Evolutionary conservation across 352 stramenopile species (phyloP).

Genomic region (Phytophthora sojae): DNA sequence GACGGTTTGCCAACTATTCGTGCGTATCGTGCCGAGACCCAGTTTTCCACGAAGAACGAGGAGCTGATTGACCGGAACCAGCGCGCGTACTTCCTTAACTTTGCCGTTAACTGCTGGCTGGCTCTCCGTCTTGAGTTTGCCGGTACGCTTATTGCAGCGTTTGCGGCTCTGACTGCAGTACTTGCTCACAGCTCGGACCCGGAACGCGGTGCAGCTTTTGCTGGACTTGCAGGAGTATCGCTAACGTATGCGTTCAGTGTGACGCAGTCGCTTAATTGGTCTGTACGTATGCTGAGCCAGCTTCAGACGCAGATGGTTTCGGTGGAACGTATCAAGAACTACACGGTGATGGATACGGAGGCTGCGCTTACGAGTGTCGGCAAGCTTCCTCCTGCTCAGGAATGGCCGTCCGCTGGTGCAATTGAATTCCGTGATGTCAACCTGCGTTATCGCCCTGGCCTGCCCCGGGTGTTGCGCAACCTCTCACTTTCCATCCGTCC

Average conservation of each 20-base stretch:
- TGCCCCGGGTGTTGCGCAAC: conserved; percentile 67
- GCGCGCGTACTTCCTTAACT: conserved; percentile 80
- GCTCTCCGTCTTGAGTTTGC: conserved; percentile 79
- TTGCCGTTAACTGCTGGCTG: conserved; percentile 80
- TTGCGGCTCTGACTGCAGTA: conserved; percentile 62
- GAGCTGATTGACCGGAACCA: conserved; percentile 71
- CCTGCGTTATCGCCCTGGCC: conserved; percentile 87
- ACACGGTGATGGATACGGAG: conserved; percentile 67
- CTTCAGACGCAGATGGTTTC: conserved; percentile 84
- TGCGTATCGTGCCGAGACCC: conserved; percentile 63
- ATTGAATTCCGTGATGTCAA: conserved; percentile 91
- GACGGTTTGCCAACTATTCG: conserved; percentile 96
- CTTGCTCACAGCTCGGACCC: conserved; percentile 55
- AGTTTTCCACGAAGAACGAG: conserved; percentile 66
- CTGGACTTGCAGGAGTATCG: conserved; percentile 71
- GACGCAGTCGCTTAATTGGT: conserved; percentile 82
- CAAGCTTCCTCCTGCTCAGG: conserved; percentile 52
- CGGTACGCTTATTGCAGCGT: conserved; percentile 66
- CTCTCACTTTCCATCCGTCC: conserved; percentile 84
- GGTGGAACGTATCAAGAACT: conserved; percentile 80
- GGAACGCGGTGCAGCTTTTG: conserved; percentile 51
- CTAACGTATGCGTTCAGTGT: conserved; percentile 85
- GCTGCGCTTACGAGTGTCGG: conserved; percentile 92
- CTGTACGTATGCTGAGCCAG: conserved; percentile 77
- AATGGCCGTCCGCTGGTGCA: conserved; percentile 86